Base-by-base conservation (phyloP, 1,139 yeast species). In the Scheffersomyces illinoinensis region DNA sequence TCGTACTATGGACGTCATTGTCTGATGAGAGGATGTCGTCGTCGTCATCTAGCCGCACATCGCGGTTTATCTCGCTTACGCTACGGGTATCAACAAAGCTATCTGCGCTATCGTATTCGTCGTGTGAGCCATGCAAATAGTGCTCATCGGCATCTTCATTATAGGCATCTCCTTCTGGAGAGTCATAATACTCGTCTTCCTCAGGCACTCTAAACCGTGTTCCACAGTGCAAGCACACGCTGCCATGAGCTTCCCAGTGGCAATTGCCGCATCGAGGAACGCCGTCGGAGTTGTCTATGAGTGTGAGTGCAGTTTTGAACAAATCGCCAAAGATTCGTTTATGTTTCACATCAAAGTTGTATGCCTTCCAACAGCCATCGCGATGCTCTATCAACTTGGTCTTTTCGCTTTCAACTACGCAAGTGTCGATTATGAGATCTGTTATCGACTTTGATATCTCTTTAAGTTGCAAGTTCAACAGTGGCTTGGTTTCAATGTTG, bases 251-350 rank as follows among this genome's bases (percentile, higher is more conserved):
- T 69, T 91, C 97, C 96, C 96, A 91, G 66, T 87, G 91, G 70
- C 97, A 91, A 58, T 84, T 81, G 2, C 91, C 86, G 69, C 97
- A 91, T 58, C 97, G 75, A 0, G 90, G 86, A 7, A 91, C 93
- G 1, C 93, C 95, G 69, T 91, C 97, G 26, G 87, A 87, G 56
- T 78, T 82, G 62, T 86, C 91, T 2, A 88, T 76, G 23, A 83
- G 70, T 0, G 88, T 86, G 47, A 79, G 71, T 1, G 85, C 83
- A 24, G 83, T 73, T 23, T 77, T 73, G 70, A 89, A 89, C 7
- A 82, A 69, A 46, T 78, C 80, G 1, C 82, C 84, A 72, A 85
- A 86, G 47, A 86, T 65, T 1, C 68, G 67, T 19, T 77, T 73
- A 12, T 68, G 66, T 52, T 68, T 68, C 12, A 67, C 59, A 66